Base-by-base conservation (phyloP, 2,329 filamentous ascomycete genomes). In the Arthrobotrys megalospora region DNA sequence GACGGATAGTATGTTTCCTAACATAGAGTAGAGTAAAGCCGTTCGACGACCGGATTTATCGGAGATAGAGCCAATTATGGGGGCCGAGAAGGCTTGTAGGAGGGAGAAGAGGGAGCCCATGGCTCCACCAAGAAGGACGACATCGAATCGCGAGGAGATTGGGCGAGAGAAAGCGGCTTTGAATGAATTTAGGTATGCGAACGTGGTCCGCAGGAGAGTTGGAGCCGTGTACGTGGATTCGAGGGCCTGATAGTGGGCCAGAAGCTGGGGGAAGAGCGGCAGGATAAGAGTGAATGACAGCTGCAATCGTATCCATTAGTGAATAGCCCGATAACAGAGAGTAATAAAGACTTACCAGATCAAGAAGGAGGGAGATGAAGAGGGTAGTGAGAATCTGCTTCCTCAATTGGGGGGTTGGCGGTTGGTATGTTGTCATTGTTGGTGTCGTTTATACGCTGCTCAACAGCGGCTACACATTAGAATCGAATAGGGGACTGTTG, bases 231-330 rank as follows among this genome's bases (percentile, higher is more conserved):
- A 71, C 16, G 48, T 70, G 5, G 73, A 62, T 53, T 77, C 73
- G 0, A 93, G 75, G 41, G 94, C 73, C 86, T 85, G 2, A 86
- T 98, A 99, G 88, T 97, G 98, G 82, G 96, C 92, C 85, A 98
- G 91, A 52, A 99, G 91, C 75, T 94, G 94, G 6, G 94, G 96
- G 84, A 98, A 99, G 41, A 99, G 90, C 0, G 96, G 96, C 7
- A 99, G 91, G 83, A 98, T 98, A 84, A 99, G 97, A 34, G 96
- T 99, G 85, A 99, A 99, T 70, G 95, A 97, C 82, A 98, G 93
- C 95, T 97, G 63, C 2, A 60, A 11, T 28, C 5, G 28, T n/a
- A 10, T 14, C 36, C 6, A 34, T 55, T 24, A 45, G 24, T 14
- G 2, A 16, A 28, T 8, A 45, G 8, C 10, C 19, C 10, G n/a